A percentile compares a stretch with the other conserved stretches of the same genome.
Evolutionary conservation across 2,329 filamentous ascomycete species (phyloP).

Genomic region (Penicillium verrucosum): DNA sequence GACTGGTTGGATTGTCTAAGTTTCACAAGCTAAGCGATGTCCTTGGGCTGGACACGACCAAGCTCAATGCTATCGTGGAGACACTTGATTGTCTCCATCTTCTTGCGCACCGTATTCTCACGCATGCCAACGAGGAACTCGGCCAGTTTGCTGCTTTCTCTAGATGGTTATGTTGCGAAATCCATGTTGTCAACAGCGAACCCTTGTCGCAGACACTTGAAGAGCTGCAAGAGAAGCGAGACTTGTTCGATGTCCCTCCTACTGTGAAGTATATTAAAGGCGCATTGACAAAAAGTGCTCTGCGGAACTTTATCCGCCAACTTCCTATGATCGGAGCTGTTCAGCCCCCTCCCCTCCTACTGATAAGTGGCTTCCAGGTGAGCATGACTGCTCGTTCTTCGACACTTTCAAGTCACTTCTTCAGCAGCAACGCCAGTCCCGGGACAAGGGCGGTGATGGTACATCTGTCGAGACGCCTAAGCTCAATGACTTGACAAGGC

Average conservation of each 20-base stretch:
- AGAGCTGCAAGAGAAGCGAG: constrained; percentile 74
- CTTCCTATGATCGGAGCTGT: constrained; percentile 34
- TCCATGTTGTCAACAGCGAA: constrained; percentile 70
- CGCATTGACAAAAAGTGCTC: constrained; percentile 63
- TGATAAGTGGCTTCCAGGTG: constrained; percentile 41
- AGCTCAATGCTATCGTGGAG: constrained; percentile 62
- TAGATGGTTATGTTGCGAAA: constrained; percentile 77
- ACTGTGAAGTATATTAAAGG: constrained; percentile 75
- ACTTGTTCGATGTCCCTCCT: constrained; percentile 67
- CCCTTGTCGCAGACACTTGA: constrained; percentile 57
- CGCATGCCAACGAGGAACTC: constrained; percentile 71
- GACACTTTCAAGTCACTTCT: constrained; percentile 52
- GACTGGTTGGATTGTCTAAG: constrained; percentile 76
- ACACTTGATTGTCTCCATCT: constrained; percentile 72
- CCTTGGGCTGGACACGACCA: constrained; percentile 62
- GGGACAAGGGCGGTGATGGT: constrained; percentile 46
- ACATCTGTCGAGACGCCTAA: constrained; percentile 56
- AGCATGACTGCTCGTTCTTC: constrained; percentile 42
- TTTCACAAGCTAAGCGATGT: constrained; percentile 68
- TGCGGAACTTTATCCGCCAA: constrained; percentile 56
- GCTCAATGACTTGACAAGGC: constrained; percentile 61
- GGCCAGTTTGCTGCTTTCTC: constrained; percentile 76
- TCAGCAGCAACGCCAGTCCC: constrained; percentile 48
- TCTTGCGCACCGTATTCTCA: constrained; percentile 68
- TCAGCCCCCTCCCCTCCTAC: constrained; percentile 39